Conservation (phyloP, 768 basidiomycete genomes). For the Boletus sensibilis region DNA sequence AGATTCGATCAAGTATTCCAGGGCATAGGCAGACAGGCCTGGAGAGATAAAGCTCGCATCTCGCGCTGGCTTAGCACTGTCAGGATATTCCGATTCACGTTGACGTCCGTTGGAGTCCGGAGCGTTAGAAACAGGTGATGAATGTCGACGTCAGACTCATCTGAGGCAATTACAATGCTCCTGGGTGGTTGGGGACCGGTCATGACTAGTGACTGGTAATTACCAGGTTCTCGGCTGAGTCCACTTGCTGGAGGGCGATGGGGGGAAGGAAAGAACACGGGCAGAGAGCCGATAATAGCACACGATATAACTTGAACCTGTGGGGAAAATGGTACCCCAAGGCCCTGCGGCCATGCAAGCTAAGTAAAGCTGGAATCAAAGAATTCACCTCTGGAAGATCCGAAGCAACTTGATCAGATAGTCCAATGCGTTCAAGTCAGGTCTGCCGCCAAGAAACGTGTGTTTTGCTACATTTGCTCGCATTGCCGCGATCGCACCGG, state of each 20-base stretch:
- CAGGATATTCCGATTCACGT: neutral
- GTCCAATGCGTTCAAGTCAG: neutral
- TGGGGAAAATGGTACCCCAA: neutral
- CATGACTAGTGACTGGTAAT: no score
- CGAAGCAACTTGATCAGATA: conserved; percentile 1
- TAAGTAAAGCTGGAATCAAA: neutral
- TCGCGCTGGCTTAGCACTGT: neutral
- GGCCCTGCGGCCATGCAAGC: neutral
- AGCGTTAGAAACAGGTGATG: neutral
- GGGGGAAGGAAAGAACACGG: neutral
- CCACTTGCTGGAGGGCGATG: no score
- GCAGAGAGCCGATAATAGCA: neutral
- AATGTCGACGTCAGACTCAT: neutral
- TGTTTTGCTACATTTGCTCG: conserved; percentile 2
- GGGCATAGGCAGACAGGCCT: neutral
- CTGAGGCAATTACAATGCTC: no score
- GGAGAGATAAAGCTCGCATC: neutral
- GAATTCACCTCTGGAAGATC: conserved; percentile 11
- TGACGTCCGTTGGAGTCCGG: neutral
- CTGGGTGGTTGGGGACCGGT: no score
- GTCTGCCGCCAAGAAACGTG: conserved; percentile 22
- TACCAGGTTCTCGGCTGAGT: no score
- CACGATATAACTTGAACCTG: neutral
- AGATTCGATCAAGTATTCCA: neutral
- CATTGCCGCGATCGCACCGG: conserved; percentile 2